These are phyloP conservation scores for Amauroascus verrucosus DNA, from an alignment of 2,329 filamentous ascomycete species.

Conservation along the genomic window DNA sequence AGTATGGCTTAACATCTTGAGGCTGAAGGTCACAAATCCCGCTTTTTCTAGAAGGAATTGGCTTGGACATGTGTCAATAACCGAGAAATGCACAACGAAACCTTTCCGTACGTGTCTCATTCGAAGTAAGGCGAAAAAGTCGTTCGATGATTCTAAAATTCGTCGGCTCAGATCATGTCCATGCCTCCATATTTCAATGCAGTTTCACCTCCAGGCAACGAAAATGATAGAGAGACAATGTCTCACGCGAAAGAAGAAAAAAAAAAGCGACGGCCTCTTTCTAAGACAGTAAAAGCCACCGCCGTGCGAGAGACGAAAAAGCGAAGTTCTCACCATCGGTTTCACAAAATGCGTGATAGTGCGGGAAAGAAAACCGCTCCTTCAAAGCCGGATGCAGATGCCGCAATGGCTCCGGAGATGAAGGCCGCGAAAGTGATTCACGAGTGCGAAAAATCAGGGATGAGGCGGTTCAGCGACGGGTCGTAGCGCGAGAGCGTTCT, in stretches of 20 bases:
- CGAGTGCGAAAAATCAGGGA: neutral
- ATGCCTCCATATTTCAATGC: neutral
- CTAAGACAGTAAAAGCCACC: neutral
- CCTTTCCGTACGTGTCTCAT: no score
- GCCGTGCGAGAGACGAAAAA: neutral
- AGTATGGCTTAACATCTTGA: no score
- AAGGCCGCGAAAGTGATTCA: neutral
- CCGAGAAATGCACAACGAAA: neutral
- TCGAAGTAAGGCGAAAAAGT: no score
- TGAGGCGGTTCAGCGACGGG: neutral
- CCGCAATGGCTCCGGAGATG: no score
- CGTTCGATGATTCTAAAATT: no score
- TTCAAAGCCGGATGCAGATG: no score
- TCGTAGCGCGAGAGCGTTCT: neutral
- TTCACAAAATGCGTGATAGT: neutral
- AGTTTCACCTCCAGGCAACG: neutral
- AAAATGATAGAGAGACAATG: no score
- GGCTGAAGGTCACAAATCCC: no score
- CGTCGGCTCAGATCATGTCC: no score
- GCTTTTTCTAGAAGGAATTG: no score
- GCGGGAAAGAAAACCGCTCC: neutral
- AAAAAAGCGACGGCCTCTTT: neutral
- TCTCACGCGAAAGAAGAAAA: neutral
- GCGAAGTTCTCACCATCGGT: neutral
- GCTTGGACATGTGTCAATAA: neutral